phyloP scores from a whole-genome alignment of 305 asterid species.

The Withania somnifera region DNA sequence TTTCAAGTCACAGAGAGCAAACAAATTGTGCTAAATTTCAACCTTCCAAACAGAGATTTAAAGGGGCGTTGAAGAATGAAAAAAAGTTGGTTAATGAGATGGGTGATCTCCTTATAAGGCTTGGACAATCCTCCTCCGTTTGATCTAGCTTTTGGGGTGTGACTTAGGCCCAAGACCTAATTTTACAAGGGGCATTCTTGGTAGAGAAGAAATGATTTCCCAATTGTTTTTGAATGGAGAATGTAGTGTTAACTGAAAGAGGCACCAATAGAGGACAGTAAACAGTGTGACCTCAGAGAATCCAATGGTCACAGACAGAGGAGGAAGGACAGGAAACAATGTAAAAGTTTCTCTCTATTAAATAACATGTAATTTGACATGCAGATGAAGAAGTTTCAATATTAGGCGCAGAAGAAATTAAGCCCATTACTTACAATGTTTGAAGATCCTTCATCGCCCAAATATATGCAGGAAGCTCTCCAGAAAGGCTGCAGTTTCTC shows the following conservation, averaged over 20 bases:
- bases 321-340: not conserved
- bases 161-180: no score
- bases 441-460: conserved; percentile 50
- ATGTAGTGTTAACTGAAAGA: not conserved
- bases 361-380: not conserved
- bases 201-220: not conserved
- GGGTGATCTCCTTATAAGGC: no score
- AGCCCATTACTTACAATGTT: conserved; percentile 51
- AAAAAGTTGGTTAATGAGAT: no score
- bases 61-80: not conserved
- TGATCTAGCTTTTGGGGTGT: no score
- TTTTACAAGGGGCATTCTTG: not conserved
- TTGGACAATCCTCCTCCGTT: no score
- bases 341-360: not conserved
- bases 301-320: not conserved
- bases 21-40: not conserved
- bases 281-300: not conserved
- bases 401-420: not conserved
- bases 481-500: conserved; percentile 71
- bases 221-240: not conserved
- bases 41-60: not conserved
- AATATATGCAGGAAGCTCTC: conserved; percentile 64
- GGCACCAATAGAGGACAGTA: not conserved
- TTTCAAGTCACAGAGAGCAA: not conserved
- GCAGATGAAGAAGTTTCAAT: not conserved